phyloP scores from a whole-genome alignment of 2,329 filamentous ascomycete species.

The Colletotrichum zoysiae region DNA sequence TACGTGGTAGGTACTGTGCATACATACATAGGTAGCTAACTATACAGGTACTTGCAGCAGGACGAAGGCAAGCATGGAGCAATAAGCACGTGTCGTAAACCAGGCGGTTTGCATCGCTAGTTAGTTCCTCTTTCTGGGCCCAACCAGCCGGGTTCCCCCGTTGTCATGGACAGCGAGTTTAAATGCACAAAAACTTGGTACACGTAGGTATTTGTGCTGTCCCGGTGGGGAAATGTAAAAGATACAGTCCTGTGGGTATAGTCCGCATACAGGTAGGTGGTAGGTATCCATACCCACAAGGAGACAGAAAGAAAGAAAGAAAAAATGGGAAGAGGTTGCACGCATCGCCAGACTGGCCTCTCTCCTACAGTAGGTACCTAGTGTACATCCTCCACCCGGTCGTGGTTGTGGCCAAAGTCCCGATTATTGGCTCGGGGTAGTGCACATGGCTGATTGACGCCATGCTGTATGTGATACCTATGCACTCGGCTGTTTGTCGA shows the following conservation, averaged over 20 bases:
- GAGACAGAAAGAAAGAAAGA: too few species aligned
- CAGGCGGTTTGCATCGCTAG: constrained; percentile 3
- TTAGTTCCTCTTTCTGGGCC: constrained; percentile 5
- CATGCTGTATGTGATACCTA: not conserved
- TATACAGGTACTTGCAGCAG: too few species aligned
- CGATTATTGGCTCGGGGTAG: constrained; percentile 13
- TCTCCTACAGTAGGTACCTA: too few species aligned
- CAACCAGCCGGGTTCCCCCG: constrained; percentile 22
- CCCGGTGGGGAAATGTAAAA: too few species aligned
- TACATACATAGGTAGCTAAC: too few species aligned
- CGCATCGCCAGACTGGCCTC: not conserved
- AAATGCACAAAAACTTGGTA: too few species aligned
- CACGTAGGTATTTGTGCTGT: too few species aligned
- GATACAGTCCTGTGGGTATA: too few species aligned
- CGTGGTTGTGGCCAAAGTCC: constrained; percentile 24
- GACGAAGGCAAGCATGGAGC: not conserved
- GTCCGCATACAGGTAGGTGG: too few species aligned
- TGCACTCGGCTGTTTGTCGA: constrained; percentile 27
- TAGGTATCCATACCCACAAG: too few species aligned
- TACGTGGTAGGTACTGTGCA: too few species aligned
- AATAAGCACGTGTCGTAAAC: not conserved
- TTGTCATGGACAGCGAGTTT: too few species aligned
- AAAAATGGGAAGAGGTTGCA: not conserved
- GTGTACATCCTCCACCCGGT: constrained; percentile 5
- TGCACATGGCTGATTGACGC: not conserved